Percentiles rank a stretch among this genome's conserved stretches.
Conservation (phyloP, 352 stramenopile genomes). For the Phytophthora fragariae region DNA sequence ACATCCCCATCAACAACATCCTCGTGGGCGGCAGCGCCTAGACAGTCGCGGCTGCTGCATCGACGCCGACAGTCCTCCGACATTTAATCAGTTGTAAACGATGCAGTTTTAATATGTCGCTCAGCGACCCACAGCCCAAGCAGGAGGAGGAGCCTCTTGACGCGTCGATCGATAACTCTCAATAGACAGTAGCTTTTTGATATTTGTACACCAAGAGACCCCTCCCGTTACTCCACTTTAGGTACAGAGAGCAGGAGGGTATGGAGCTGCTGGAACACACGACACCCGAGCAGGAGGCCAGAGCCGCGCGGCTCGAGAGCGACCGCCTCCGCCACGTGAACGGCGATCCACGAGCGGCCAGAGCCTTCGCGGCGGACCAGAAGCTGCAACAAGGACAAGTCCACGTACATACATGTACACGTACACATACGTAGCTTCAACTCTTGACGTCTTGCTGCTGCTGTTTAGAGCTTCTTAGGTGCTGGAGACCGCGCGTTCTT, state of each 20-base stretch:
- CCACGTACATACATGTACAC: constrained; percentile 21
- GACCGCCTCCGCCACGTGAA: constrained; percentile 49
- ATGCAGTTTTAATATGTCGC: constrained; percentile 23
- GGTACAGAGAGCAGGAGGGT: not conserved
- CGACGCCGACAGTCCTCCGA: not conserved
- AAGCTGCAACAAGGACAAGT: constrained; percentile 24
- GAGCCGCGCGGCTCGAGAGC: constrained; percentile 42
- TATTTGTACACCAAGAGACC: constrained; percentile 18
- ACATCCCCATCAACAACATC: constrained; percentile 99
- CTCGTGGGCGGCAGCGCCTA: constrained; percentile 93
- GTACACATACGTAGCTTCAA: too few relatives aligned
- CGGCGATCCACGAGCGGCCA: constrained; percentile 46
- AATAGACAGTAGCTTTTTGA: constrained; percentile 53
- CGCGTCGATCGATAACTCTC: constrained; percentile 7
- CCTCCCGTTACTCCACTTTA: too few relatives aligned
- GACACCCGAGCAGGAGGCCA: constrained; percentile 36
- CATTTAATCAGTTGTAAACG: too few relatives aligned
- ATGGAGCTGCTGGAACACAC: constrained; percentile 43
- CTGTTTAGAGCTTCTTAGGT: constrained; percentile 54
- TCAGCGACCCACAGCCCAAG: not conserved
- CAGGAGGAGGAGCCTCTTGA: not conserved
- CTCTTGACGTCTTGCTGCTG: not conserved
- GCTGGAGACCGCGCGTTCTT: constrained; percentile 56
- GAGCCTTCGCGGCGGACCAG: constrained; percentile 43
- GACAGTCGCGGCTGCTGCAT: constrained; percentile 24